Evolutionary conservation across 768 basidiomycete genomes (phyloP), one percentile per base, ranked within the genome.

Genomic region (Pleurotus cornucopiae): DNA sequence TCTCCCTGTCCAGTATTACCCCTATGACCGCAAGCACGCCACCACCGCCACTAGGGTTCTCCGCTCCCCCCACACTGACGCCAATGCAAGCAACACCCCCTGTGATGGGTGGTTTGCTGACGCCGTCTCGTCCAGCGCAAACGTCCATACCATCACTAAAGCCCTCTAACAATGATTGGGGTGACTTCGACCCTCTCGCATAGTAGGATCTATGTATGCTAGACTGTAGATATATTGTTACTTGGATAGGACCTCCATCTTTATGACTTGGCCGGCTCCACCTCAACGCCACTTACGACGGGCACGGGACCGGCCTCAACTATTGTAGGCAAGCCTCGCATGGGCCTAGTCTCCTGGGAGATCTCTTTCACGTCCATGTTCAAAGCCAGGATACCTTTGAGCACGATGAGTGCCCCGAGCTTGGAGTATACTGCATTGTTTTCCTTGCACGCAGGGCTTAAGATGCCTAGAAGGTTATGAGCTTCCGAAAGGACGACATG

Each of bases 151-250:
- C 74, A 5, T 67, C 45, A 54, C 83, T 83, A 60, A 78, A 75
- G 46, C 61, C 78, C 12, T 78, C 83, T 30, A 87, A 86, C 62
- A 79, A 84, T 60, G 84, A 85, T 57, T 91, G 88, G 87, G 83
- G 82, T 20, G 91, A 89, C 66, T 93, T 93, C 65, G 91, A 93
- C 73, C 91, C 91, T 11, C 71, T 90, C 45, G 76, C 80, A 49
- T 88, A 69, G 59, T 54, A 44, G 30, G 30, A 11, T 34, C 9
- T 34, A 34, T 7, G 30, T 34, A 34, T 34, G 30, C 30, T 34
- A 34, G 30, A 34, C 30, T 34, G 30, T 34, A 34, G 9, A 34
- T 5, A 45, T 26, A 49, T 45, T 25, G 23, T 18, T 57, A 6
- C 7, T 44, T 30, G 43, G 16, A 46, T 16, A 11, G 14, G 41